A percentile compares a stretch with the other conserved stretches of the same genome.
Evolutionary conservation across 2,329 filamentous ascomycete genomes (phyloP).

Genomic region (Cercospora nicotianae): DNA sequence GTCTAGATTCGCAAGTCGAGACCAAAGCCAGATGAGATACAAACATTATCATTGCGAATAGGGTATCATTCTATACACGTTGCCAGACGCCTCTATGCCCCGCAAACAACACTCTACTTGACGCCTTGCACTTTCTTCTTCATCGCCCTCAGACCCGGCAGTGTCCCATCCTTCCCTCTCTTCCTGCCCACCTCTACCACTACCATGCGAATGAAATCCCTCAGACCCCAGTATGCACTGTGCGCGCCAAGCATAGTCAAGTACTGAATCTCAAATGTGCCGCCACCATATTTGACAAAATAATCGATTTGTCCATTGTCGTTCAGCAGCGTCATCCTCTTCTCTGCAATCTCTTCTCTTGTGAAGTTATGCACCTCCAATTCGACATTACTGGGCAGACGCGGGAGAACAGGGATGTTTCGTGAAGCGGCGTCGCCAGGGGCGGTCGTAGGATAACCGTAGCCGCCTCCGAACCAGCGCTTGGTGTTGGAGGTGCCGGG

Average conservation of each 20-base stretch:
- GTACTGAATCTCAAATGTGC: conserved; percentile 91
- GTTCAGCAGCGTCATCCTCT: conserved; percentile 81
- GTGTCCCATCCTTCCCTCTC: conserved; percentile 63
- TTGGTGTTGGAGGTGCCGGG: conserved; percentile 34
- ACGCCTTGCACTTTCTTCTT: conserved; percentile 56
- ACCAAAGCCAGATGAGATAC: neutral
- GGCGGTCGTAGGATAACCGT: conserved; percentile 13
- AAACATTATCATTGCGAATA: neutral
- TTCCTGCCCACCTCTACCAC: conserved; percentile 82
- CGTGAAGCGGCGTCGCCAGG: conserved; percentile 35
- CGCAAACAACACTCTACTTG: neutral
- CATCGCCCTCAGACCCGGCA: conserved; percentile 55
- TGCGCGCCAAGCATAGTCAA: conserved; percentile 96
- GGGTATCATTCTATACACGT: conserved; percentile 2
- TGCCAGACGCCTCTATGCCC: neutral
- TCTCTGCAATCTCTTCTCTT: conserved; percentile 87
- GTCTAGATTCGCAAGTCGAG: neutral
- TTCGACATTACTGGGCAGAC: conserved; percentile 64
- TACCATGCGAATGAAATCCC: conserved; percentile 85
- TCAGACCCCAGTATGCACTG: conserved; percentile 86
- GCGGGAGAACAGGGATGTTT: conserved; percentile 38
- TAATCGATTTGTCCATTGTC: conserved; percentile 97
- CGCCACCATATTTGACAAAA: conserved; percentile 78
- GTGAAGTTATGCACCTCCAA: conserved; percentile 95
- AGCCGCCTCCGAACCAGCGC: conserved; percentile 43